Percentiles rank a stretch among this genome's conserved stretches.
Evolutionary conservation across 2,329 filamentous ascomycete species (phyloP).

Genomic region (Mycosphaerella sp.): DNA sequence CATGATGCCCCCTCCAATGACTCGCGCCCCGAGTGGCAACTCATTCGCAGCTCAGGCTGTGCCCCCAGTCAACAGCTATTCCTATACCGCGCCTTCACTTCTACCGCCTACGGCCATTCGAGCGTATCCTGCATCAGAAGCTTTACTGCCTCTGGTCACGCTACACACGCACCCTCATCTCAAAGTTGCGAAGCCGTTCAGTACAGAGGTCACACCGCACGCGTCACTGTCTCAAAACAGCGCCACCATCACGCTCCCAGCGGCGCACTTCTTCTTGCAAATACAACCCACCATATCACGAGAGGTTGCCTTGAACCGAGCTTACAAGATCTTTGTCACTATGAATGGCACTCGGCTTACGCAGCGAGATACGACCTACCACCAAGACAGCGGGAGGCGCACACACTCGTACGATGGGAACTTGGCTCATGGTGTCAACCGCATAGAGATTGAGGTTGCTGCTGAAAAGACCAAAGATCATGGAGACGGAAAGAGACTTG

Average conservation of each 20-base stretch:
- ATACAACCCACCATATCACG: conserved; percentile 59
- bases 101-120: conserved; percentile 32
- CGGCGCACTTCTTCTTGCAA: conserved; percentile 63
- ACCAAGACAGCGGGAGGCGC: conserved; percentile 33
- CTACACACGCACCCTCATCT: conserved; percentile 63
- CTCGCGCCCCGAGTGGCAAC: conserved; percentile 27
- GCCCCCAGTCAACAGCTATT: conserved; percentile 25
- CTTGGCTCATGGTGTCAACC: conserved; percentile 66
- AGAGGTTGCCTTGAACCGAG: conserved; percentile 55
- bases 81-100: conserved; percentile 32
- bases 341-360: conserved; percentile 59
- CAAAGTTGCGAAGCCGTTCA: conserved; percentile 49
- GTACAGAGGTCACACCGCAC: conserved; percentile 59
- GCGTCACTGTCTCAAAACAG: conserved; percentile 63
- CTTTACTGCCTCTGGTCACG: conserved; percentile 60
- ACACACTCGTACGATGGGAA: conserved; percentile 70
- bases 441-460: conserved; percentile 70
- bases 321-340: conserved; percentile 70
- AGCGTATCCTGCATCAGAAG: conserved; percentile 44
- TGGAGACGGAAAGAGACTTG: conserved; percentile 39
- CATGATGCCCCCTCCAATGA: conserved; percentile 30
- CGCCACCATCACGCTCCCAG: conserved; percentile 62
- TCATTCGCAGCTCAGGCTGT: conserved; percentile 21
- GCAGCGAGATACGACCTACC: conserved; percentile 41
- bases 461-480: conserved; percentile 47